Base-by-base conservation (phyloP, 306 rosid species). In the Macrotyloma uniflorum region DNA sequence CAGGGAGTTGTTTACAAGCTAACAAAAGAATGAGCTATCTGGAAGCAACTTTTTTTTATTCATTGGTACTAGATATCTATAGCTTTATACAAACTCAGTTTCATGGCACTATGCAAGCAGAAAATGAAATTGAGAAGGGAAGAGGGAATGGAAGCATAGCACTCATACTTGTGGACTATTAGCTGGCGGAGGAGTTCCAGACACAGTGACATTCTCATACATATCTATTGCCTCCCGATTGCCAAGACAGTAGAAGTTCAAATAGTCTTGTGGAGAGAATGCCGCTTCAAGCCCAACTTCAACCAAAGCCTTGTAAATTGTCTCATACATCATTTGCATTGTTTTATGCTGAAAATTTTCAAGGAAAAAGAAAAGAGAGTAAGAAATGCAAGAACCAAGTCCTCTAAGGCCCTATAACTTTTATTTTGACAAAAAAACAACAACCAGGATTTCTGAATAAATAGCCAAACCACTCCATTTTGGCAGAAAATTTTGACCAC, bases 251-350 rank as follows among this genome's bases (percentile, higher is more conserved):
- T 89, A 95, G 80, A 95, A 95, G 89, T 93, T 95, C 83, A 95
- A 80, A 86, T 91, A 95, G 83, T 95, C 99, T 82, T 91, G 96
- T 11, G 98, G 99, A 76, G 91, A 85, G 90, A 55, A 86, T 49
- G 90, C 88, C 14, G 68, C 88, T 69, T 93, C 98, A 53, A 95
- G 98, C 77, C 98, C 98, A 81, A 72, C 91, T 83, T 95, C 98
- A 80, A 70, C 84, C 83, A 95, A 88, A 24, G 98, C 97, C 87
- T 90, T 91, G 85, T 91, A 91, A 81, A 95, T 75, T 22, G 91
- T 91, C 87, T 90, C 94, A 61, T 95, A 95, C 99, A 95, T 95
- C 97, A 91, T 95, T 87, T 95, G 98, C 99, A 95, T 95, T 70
- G 99, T 95, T 86, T 91, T 95, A 63, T 91, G 43, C 99, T 95